These are phyloP conservation scores for Neonectria neomacrospora DNA, from an alignment of 2,329 filamentous ascomycete species.

Conservation along the genomic window DNA sequence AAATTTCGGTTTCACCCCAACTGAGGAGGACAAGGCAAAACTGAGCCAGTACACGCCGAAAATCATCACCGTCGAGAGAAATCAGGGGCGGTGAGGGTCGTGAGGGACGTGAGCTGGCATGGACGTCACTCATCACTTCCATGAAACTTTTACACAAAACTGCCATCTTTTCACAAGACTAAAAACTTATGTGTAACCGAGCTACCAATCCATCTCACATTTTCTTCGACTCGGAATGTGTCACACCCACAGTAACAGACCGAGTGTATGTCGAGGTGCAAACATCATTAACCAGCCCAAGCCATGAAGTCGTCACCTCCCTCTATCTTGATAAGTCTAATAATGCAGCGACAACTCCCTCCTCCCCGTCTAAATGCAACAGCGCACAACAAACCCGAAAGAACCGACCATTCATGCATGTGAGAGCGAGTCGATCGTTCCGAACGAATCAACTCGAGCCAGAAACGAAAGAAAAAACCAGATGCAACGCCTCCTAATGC, in stretches of 20 bases:
- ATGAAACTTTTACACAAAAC: not conserved
- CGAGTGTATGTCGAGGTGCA: conserved; percentile 29
- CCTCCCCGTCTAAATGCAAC: conserved; percentile 52
- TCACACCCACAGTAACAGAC: conserved; percentile 36
- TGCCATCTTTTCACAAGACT: conserved; percentile 10
- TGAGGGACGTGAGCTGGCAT: not conserved
- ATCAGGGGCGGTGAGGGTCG: conserved; percentile 10
- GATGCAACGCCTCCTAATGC: conserved; percentile 54
- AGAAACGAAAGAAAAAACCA: conserved; percentile 43
- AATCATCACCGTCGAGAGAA: conserved; percentile 64
- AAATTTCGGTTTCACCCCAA: conserved; percentile 76
- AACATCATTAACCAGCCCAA: conserved; percentile 51
- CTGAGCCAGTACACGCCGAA: conserved; percentile 71
- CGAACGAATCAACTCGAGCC: conserved; percentile 34
- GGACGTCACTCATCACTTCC: not conserved
- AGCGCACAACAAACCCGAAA: conserved; percentile 46
- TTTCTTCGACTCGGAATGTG: conserved; percentile 9
- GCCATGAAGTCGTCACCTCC: conserved; percentile 50
- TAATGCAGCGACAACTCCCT: conserved; percentile 53
- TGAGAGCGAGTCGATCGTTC: conserved; percentile 40
- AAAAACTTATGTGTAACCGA: not conserved
- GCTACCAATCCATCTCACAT: conserved; percentile 24
- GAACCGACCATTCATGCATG: conserved; percentile 47
- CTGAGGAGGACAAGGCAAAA: conserved; percentile 76
- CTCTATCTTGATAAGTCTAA: conserved; percentile 55